phyloP scores from a whole-genome alignment of 2,329 filamentous ascomycete genomes.

The Fusarium illudens region DNA sequence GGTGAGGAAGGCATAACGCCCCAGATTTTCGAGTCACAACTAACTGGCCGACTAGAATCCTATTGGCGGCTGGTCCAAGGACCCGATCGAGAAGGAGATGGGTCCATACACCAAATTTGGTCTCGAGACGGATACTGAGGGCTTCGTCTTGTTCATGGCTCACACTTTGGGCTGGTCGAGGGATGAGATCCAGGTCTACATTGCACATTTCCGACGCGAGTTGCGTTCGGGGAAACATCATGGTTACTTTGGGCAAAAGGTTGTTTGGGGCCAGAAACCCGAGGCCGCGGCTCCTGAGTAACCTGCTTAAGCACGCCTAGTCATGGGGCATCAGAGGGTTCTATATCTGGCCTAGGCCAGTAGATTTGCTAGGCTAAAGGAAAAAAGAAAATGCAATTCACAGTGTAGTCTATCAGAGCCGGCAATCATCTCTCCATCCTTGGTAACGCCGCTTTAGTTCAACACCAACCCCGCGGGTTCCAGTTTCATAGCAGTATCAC shows the following conservation, averaged over 20 bases:
- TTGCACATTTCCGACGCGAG: conserved; percentile 46
- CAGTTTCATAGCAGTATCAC: too few relatives aligned
- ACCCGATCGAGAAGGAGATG: conserved; percentile 30
- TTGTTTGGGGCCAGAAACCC: conserved; percentile 49
- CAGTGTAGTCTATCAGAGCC: too few relatives aligned
- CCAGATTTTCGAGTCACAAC: rapidly evolving
- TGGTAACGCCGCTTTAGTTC: too few relatives aligned
- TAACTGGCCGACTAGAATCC: conserved; percentile 22
- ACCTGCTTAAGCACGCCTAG: too few relatives aligned
- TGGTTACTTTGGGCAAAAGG: conserved; percentile 43
- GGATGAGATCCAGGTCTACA: conserved; percentile 46
- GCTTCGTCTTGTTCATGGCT: conserved; percentile 47
- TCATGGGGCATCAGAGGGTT: too few relatives aligned
- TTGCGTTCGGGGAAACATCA: conserved; percentile 42
- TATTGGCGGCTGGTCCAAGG: conserved; percentile 26
- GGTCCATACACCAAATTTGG: conserved; percentile 44
- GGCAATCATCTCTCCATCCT: too few relatives aligned
- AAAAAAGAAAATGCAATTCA: too few relatives aligned
- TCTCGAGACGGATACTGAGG: conserved; percentile 49
- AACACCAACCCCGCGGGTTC: too few relatives aligned
- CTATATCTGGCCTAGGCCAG: too few relatives aligned
- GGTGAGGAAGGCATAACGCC: neutral
- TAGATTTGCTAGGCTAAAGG: too few relatives aligned
- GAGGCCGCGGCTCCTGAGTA: too few relatives aligned
- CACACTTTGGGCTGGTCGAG: conserved; percentile 48